A percentile compares a stretch with the other conserved stretches of the same genome.
Evolutionary conservation across 176 grass and related monocot genomes (phyloP).

Genomic region (Ensete ventricosum): DNA sequence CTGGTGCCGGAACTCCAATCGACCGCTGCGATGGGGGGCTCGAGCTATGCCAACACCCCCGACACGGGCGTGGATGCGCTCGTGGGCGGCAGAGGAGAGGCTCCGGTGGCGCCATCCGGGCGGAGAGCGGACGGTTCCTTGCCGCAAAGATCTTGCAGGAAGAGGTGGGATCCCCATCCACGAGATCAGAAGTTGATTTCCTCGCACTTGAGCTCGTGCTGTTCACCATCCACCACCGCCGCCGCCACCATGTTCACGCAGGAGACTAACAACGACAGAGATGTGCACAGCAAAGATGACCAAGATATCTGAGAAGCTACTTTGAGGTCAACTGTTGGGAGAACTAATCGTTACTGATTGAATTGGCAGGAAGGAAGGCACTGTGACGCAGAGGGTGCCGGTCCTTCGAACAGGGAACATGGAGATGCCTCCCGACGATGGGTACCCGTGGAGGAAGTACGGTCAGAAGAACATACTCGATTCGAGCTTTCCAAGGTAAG

Average conservation of each 20-base stretch:
- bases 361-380: slow-evolving; percentile 43
- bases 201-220: slow-evolving; percentile 6
- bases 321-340: too few species aligned
- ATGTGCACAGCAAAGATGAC: too few species aligned
- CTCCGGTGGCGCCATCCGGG: slow-evolving; percentile 7
- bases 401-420: slow-evolving; percentile 44
- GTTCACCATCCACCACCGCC: background rate
- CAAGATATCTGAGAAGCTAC: too few species aligned
- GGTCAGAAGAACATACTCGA: slow-evolving; percentile 81
- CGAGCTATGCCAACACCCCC: background rate
- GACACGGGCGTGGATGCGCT: background rate
- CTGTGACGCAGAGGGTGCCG: slow-evolving; percentile 26
- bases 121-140: background rate
- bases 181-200: background rate
- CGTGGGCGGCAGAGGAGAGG: background rate
- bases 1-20: background rate
- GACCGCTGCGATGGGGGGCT: background rate
- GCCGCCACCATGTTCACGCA: too few species aligned
- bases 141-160: slow-evolving; percentile 26
- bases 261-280: too few species aligned
- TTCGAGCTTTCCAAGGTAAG: slow-evolving; percentile 56
- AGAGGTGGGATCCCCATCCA: slow-evolving; percentile 23
- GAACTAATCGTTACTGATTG: background rate
- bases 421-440: slow-evolving; percentile 67
- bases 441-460: slow-evolving; percentile 94